Evolutionary conservation across 306 rosid species (phyloP), one percentile per base, ranked within the genome.

Genomic region (Myrica gale): DNA sequence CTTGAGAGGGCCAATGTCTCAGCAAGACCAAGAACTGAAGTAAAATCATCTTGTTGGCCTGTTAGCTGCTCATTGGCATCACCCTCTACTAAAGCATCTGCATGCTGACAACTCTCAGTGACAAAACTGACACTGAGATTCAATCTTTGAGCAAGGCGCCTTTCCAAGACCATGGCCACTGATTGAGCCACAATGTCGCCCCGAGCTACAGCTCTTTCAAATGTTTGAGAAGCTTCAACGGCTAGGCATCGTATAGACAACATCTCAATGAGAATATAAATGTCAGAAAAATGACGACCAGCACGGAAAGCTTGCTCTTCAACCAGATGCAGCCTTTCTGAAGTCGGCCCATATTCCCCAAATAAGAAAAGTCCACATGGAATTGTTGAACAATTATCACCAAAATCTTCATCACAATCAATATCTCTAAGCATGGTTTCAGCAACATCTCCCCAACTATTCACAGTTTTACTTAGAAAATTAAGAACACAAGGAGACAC

Each of bases 381-480:
- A 72, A 84, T 56, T 74, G 87, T 81, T 52, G 93, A 82, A 87
- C 90, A 83, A 75, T 74, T 87, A 72, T 90, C 97, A 72, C 89
- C 92, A 78, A 84, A 88, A 81, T 89, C 98, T 72, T 90, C 96
- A 54, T 92, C 97, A 81, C 93, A 85, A 81, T 96, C 96, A 76
- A 96, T 89, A 80, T 96, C 99, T 85, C 96, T 84, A 19, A 96
- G 96, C 73, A 96, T 81, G 74, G 96, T 85, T 87, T 96, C 99
- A 73, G 99, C 96, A 87, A 90, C 99, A 88, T 92, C 98, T 71
- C 98, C 98, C 98, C 99, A 92, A 84, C 98, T 92, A 88, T 92
- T 92, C 80, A 92, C 86, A 80, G 96, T 96, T 82, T 86, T 92
- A 71, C 98, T 88, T 82, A 96, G 87, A 83, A 96, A 89, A 71